A percentile compares a stretch with the other conserved stretches of the same genome.
These are phyloP conservation scores for Fusarium sp. DNA, from an alignment of 2,329 filamentous ascomycete species.

Conservation along the genomic window DNA sequence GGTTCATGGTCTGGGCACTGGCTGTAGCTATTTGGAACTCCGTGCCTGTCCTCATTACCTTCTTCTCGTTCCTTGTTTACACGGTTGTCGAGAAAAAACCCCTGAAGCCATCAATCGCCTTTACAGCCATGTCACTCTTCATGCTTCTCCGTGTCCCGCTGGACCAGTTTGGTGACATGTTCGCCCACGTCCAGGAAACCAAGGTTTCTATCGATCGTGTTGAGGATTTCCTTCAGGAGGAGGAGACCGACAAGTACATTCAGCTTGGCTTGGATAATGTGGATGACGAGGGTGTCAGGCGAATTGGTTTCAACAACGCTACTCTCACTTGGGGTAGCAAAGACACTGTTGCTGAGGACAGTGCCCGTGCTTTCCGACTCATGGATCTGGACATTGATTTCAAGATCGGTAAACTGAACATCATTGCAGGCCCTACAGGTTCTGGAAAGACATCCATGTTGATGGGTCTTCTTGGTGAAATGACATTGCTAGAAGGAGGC, in stretches of 20 bases:
- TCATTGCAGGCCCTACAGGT: constrained; percentile 92
- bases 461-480: constrained; percentile 96
- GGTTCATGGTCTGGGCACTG: constrained; percentile 91
- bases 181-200: constrained; percentile 96
- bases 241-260: constrained; percentile 94
- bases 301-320: constrained; percentile 86
- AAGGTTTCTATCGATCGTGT: constrained; percentile 98
- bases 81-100: constrained; percentile 90
- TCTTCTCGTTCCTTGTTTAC: constrained; percentile 94
- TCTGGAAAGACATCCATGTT: constrained; percentile 95
- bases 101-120: constrained; percentile 90
- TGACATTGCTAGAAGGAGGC: constrained; percentile 83
- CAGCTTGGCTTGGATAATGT: constrained; percentile 79
- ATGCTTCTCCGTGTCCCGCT: constrained; percentile 91
- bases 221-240: constrained; percentile 91
- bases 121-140: constrained; percentile 96
- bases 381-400: constrained; percentile 88
- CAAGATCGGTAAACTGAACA: constrained; percentile 85
- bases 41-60: constrained; percentile 93
- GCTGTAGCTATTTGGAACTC: constrained; percentile 98
- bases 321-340: constrained; percentile 90
- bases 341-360: constrained; percentile 68
- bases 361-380: constrained; percentile 81
- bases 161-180: constrained; percentile 97
- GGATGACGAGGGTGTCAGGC: constrained; percentile 73